phyloP scores from a whole-genome alignment of 139 green algal genomes.

The Chlorella ohadii region DNA sequence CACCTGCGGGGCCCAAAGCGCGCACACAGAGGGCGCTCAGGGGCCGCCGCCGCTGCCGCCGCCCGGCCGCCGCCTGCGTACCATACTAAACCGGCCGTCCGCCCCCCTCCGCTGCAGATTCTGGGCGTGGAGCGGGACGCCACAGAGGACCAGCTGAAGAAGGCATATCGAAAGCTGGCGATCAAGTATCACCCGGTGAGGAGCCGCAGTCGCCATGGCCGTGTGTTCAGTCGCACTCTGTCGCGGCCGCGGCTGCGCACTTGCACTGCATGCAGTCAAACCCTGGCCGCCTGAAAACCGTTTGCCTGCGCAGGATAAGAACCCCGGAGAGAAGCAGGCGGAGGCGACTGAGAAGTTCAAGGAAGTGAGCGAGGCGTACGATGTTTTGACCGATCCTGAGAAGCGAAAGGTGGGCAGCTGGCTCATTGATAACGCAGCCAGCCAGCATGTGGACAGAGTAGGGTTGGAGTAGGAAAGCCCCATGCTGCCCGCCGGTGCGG shows the following conservation, averaged over 20 bases:
- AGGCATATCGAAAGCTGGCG: slow-evolving; percentile 61
- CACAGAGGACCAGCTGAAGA: slow-evolving; percentile 86
- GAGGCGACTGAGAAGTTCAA: slow-evolving; percentile 65
- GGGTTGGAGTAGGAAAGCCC: too few species aligned
- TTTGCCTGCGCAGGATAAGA: slow-evolving; percentile 19
- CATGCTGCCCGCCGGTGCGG: too few species aligned
- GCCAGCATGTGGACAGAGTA: too few species aligned
- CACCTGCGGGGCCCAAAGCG: not conserved
- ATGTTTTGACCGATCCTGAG: slow-evolving; percentile 57
- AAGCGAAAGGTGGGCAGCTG: slow-evolving; percentile 38
- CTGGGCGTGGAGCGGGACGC: slow-evolving; percentile 78
- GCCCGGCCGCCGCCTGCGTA: not conserved
- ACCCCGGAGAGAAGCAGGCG: slow-evolving; percentile 30
- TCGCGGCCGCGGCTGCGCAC: too few species aligned
- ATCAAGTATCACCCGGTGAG: slow-evolving; percentile 50
- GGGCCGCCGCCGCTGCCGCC: not conserved
- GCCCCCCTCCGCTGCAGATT: slow-evolving; percentile 25
- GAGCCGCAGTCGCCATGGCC: too few species aligned
- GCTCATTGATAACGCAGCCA: too few species aligned
- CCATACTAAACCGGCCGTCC: not conserved
- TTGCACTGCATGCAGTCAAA: too few species aligned
- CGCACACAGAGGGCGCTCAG: not conserved
- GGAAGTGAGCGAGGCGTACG: slow-evolving; percentile 62
- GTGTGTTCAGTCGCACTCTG: too few species aligned
- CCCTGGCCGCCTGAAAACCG: too few species aligned